These are phyloP conservation scores for Purpureocillium takamizusanense DNA, from an alignment of 2,329 filamentous ascomycete species.

Conservation along the genomic window DNA sequence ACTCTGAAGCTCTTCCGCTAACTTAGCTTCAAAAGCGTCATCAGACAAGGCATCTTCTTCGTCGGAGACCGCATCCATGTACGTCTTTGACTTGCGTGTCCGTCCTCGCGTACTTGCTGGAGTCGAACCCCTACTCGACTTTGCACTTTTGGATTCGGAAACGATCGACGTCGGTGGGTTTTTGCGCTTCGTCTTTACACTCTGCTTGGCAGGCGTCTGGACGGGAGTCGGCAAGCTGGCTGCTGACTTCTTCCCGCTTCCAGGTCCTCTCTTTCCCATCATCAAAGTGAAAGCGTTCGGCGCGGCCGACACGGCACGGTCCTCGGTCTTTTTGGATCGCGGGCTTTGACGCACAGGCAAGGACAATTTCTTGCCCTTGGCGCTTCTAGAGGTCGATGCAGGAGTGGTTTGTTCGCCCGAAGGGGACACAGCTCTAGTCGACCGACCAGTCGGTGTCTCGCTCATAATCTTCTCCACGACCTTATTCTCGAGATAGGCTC, in stretches of 20 bases:
- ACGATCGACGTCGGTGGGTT: conserved; percentile 17
- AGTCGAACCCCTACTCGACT: conserved; percentile 67
- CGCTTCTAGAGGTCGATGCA: conserved; percentile 6
- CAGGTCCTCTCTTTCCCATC: conserved; percentile 35
- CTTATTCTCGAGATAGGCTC: conserved; percentile 76
- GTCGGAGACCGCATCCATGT: conserved; percentile 48
- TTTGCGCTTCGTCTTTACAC: conserved; percentile 22
- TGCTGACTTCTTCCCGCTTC: conserved; percentile 15
- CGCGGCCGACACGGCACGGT: conserved; percentile 9
- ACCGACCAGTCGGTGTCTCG: conserved; percentile 20
- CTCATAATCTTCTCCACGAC: conserved; percentile 53
- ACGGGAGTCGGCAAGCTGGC: background rate
- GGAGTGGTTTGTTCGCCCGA: conserved; percentile 21
- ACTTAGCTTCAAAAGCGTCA: conserved; percentile 70
- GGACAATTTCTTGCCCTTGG: conserved; percentile 12
- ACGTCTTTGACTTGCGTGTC: conserved; percentile 36
- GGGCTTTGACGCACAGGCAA: conserved; percentile 28
- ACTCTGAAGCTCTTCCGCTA: conserved; percentile 52
- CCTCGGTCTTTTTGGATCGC: conserved; percentile 17
- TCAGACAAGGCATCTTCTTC: conserved; percentile 61
- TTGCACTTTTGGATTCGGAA: conserved; percentile 56
- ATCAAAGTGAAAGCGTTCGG: conserved; percentile 43
- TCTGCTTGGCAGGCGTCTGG: conserved; percentile 10
- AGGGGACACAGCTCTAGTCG: conserved; percentile 24
- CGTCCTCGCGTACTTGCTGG: conserved; percentile 49